These are phyloP conservation scores for Hibiscus syriacus DNA, from an alignment of 345 rosid species.

Conservation along the genomic window DNA sequence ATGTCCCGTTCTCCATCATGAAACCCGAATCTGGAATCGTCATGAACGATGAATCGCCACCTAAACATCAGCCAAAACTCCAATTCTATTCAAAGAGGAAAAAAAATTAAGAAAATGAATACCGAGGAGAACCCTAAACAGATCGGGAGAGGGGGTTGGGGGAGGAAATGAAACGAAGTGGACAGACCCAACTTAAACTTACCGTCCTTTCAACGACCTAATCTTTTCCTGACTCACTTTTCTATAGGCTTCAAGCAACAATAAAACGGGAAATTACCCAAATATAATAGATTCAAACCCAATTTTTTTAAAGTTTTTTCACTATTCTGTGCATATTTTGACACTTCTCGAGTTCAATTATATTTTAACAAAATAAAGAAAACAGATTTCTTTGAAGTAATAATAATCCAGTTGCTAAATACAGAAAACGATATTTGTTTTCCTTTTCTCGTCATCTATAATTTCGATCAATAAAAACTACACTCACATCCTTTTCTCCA, in stretches of 20 bases:
- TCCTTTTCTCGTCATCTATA: no score
- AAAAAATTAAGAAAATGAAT: not conserved
- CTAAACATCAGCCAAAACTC: conserved; percentile 9
- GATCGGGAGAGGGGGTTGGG: not conserved
- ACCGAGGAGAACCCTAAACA: conserved; percentile 24
- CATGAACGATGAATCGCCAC: conserved; percentile 26
- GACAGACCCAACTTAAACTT: not conserved
- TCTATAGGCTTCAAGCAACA: conserved; percentile 24
- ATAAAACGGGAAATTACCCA: conserved; percentile 16
- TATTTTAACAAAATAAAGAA: no score
- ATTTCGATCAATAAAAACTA: no score
- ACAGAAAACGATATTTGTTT: no score
- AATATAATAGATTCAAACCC: not conserved
- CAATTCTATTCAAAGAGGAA: not conserved
- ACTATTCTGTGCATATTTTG: no score
- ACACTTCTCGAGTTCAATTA: no score
- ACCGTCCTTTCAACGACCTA: conserved; percentile 23
- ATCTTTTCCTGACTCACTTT: conserved; percentile 19
- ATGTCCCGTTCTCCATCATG: conserved; percentile 48
- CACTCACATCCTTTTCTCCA: no score
- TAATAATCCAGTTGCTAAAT: no score
- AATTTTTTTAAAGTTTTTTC: not conserved
- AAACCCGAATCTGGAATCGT: conserved; percentile 44
- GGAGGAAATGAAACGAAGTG: not conserved
- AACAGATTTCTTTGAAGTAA: no score